Percentiles rank a stretch among this genome's conserved stretches.
Evolutionary conservation across 1,284 basidiomycete species (phyloP).

Genomic region (Trichosporon coremiiforme): DNA sequence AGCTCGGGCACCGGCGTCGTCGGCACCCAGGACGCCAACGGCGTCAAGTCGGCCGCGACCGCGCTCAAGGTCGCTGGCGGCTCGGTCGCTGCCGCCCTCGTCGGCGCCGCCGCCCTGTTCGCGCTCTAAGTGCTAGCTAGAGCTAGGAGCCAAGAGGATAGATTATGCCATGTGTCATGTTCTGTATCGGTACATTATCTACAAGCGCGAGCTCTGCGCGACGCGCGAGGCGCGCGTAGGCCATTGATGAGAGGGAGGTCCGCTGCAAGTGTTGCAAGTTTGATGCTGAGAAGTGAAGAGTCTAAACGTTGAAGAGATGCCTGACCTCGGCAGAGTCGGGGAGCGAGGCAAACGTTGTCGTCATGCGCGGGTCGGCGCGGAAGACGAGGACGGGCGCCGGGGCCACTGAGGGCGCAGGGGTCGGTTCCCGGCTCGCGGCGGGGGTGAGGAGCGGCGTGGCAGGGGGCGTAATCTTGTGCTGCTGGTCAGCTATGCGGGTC

Average conservation of each 20-base stretch:
- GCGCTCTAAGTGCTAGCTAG: neutral
- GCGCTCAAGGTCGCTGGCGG: neutral
- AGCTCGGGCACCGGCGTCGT: neutral
- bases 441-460: neutral
- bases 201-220: neutral
- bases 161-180: conserved; percentile 13
- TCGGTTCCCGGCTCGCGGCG: neutral
- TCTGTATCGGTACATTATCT: conserved; percentile 7
- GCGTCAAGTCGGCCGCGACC: neutral
- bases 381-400: conserved; percentile 30
- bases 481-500: neutral
- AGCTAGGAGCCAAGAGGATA: neutral
- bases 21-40: neutral
- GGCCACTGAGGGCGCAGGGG: neutral
- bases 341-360: conserved; percentile 35
- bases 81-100: neutral
- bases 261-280: neutral
- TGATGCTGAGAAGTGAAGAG: too few relatives aligned
- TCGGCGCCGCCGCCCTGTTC: neutral
- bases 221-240: too few relatives aligned
- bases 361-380: conserved; percentile 38
- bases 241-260: too few relatives aligned
- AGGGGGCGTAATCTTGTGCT: neutral
- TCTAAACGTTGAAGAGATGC: conserved; percentile 28
- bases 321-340: conserved; percentile 34